Percentiles rank a stretch among this genome's conserved stretches.
Conservation (phyloP, 345 rosid genomes). For the Psidium friedrichsthalianum region DNA sequence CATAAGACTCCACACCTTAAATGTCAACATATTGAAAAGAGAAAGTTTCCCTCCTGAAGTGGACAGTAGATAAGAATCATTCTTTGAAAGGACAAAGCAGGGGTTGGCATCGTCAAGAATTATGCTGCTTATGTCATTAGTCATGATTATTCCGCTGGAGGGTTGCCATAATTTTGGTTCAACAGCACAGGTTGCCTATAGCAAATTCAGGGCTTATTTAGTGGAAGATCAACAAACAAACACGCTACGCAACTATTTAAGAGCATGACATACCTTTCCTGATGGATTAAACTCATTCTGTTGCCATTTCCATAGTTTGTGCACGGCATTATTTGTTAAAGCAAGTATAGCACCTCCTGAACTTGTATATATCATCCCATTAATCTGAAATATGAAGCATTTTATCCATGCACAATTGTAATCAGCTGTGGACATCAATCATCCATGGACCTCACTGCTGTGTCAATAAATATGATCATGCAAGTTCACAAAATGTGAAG, state of each 20-base stretch:
- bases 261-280: slow-evolving; percentile 35
- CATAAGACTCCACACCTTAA: slow-evolving; percentile 38
- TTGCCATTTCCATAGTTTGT: slow-evolving; percentile 94
- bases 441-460: not conserved
- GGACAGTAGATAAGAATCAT: slow-evolving; percentile 86
- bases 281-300: slow-evolving; percentile 41
- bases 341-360: slow-evolving; percentile 69
- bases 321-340: slow-evolving; percentile 79
- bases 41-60: slow-evolving; percentile 85
- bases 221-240: not conserved
- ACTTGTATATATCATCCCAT: slow-evolving; percentile 70
- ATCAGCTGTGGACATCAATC: not conserved
- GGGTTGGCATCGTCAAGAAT: slow-evolving; percentile 73
- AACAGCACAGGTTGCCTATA: slow-evolving; percentile 59
- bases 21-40: slow-evolving; percentile 80
- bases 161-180: slow-evolving; percentile 81
- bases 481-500: not conserved
- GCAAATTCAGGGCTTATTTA: not conserved
- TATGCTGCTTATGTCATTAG: slow-evolving; percentile 55
- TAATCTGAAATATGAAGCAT: slow-evolving; percentile 31
- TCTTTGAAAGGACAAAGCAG: slow-evolving; percentile 87
- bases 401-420: not conserved
- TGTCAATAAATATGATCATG: not conserved
- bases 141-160: slow-evolving; percentile 65
- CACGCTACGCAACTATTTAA: not conserved